Evolutionary conservation across 441 rosid genomes (phyloP), one percentile per base, ranked within the genome.

Genomic region (Adansonia gregorii): DNA sequence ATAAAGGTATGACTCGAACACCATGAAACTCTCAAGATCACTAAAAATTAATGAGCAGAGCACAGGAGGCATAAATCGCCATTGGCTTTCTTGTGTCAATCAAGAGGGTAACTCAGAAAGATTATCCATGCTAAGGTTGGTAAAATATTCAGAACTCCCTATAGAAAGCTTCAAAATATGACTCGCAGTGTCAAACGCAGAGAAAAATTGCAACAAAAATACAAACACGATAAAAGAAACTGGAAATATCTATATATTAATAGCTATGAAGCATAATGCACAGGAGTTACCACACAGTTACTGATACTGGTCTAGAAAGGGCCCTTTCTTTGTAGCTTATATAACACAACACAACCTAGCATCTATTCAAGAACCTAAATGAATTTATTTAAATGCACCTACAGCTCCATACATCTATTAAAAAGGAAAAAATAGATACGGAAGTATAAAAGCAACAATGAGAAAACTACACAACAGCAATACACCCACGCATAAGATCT

Each of bases 1-100:
- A 56, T 19, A 10, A 59, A 22, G 65, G 15, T 22, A 22, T 59
- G 20, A 69, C 20, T 14, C 59, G 39, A 69, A 48, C 59, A 24
- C 39, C 41, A 69, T 69, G 12, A 69, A 67, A 67, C 49, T 45
- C 71, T 67, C 52, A 67, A 17, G 9, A 20, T 55, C 19, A 8
- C 10, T 41, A n/a, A 15, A 3, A 63, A 63, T 15, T 41, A 45
- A 10, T 19, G 15, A 19, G 54, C 9, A 46, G 72, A 19, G n/a
- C 14, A 67, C 17, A 20, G 5, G 54, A 43, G 35, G 54, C 19
- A 19, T 15, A 46, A 46, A 20, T 39, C 56, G 10, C 31, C 52
- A 67, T 35, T 10, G 6, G 8, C 20, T 14, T 65, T 35, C 22
- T 66, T n/a, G 70, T 39, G 51, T 6, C 17, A 65, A 39, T 35